Base-by-base conservation (phyloP, 768 basidiomycete species). In the Multifurca ochricompacta region DNA sequence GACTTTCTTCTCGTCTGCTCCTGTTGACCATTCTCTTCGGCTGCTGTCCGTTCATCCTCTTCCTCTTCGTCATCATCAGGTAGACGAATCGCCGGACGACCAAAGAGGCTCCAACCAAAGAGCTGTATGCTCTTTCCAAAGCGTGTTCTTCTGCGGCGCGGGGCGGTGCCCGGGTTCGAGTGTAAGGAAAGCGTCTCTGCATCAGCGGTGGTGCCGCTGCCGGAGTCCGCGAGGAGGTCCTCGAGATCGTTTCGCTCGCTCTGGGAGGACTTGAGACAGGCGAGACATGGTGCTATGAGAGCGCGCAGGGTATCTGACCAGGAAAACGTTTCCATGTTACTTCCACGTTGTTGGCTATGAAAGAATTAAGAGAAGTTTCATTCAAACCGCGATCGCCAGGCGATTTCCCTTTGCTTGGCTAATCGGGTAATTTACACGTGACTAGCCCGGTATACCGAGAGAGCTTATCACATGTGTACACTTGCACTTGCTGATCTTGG, bases 61-160 rank as follows among this genome's bases (percentile, higher is more conserved):
- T 65, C 68, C 3, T 76, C 72, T 10, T 72, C 75, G 9, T 82
- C 82, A 13, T 75, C 74, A n/a, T 78, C 79, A 0, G 77, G 72
- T n/a, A 85, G 73, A 40, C 79, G 77, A 46, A 87, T 79, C 0
- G 80, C 73, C 6, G 74, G 73, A 19, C 73, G 73, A n/a, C 85
- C 86, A 58, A 88, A 86, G 3, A 86, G 71, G 48, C 82, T 72
- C 58, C 70, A 85, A 6, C 85, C 86, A 54, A 86, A 86, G 7
- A 88, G 63, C 8, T 74, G 77, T 61, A 86, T 78, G 23, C 57
- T 62, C 53, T 72, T 68, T 48, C 67, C 62, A 48, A 68, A 64
- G 27, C 55, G 56, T 1, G 62, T 32, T 6, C 49, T 49, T 36
- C 56, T 56, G 31, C 46, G 46, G 59, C 68, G 62, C 7, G 63